Percentiles rank a stretch among this genome's conserved stretches.
Evolutionary conservation across 169 alveolate genomes (phyloP).

Genomic region (Plasmodium vinckei): DNA sequence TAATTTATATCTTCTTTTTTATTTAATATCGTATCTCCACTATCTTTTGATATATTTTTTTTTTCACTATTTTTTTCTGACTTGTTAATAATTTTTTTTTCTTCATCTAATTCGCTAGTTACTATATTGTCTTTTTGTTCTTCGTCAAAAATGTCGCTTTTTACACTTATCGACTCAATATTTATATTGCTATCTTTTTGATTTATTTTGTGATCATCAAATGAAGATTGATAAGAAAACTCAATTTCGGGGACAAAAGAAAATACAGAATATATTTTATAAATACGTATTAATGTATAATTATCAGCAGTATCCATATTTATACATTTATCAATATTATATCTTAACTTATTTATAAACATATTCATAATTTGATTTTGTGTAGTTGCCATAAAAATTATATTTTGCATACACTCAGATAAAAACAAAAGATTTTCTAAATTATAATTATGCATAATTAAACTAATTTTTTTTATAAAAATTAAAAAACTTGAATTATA

Average conservation of each 20-base stretch:
- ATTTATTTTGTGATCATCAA: not conserved
- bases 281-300: conserved; percentile 30
- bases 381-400: conserved; percentile 49
- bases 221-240: not conserved
- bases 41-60: conserved; percentile 28
- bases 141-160: no score
- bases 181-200: not conserved
- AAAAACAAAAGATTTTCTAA: conserved; percentile 30
- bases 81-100: not conserved
- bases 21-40: conserved; percentile 8
- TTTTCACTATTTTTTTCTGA: not conserved
- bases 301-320: conserved; percentile 11
- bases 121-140: no score
- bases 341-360: conserved; percentile 51
- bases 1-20: not conserved
- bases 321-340: conserved; percentile 21
- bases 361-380: conserved; percentile 53
- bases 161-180: not conserved
- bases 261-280: conserved; percentile 45
- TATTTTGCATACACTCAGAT: conserved; percentile 48
- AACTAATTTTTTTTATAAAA: conserved; percentile 42
- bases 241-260: conserved; percentile 68
- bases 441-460: conserved; percentile 12
- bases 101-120: not conserved
- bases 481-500: conserved; percentile 42